These are phyloP conservation scores for Ustilago crameri DNA, from an alignment of 1,284 basidiomycete species.

Conservation along the genomic window DNA sequence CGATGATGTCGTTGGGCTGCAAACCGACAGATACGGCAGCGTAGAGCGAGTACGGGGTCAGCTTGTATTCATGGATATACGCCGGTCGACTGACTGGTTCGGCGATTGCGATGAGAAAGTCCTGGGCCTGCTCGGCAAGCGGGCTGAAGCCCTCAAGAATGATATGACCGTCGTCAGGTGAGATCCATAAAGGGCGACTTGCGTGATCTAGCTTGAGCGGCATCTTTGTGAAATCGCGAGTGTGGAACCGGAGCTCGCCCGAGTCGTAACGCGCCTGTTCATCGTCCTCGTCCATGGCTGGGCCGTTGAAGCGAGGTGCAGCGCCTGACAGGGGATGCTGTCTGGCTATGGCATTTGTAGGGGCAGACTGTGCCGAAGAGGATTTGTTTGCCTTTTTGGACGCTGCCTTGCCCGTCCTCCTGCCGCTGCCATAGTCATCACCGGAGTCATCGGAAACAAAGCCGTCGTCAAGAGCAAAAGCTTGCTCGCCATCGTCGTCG, in stretches of 20 bases:
- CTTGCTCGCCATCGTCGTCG: slow-evolving; percentile 33
- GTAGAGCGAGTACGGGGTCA: slow-evolving; percentile 96
- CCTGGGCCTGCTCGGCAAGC: slow-evolving; percentile 96
- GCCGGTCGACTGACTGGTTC: slow-evolving; percentile 98
- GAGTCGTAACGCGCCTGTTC: slow-evolving; percentile 39
- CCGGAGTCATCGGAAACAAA: slow-evolving; percentile 48
- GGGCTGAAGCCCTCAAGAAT: slow-evolving; percentile 71
- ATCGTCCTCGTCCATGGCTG: slow-evolving; percentile 45
- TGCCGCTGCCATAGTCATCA: slow-evolving; percentile 37
- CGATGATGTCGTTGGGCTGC: slow-evolving; percentile 97
- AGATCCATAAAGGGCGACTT: slow-evolving; percentile 66
- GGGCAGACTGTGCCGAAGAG: slow-evolving; percentile 3
- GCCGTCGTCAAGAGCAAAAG: slow-evolving; percentile 36
- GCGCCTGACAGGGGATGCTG: slow-evolving; percentile 48
- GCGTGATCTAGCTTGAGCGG: slow-evolving; percentile 65
- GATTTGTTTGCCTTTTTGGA: slow-evolving; percentile 15
- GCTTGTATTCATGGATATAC: slow-evolving; percentile 98
- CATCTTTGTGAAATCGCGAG: slow-evolving; percentile 62
- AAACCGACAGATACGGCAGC: slow-evolving; percentile 98
- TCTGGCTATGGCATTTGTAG: slow-evolving; percentile 18
- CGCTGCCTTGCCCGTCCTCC: slow-evolving; percentile 6
- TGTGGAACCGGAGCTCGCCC: slow-evolving; percentile 79
- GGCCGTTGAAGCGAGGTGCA: slow-evolving; percentile 40
- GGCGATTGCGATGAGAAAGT: slow-evolving; percentile 96
- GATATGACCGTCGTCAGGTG: slow-evolving; percentile 66